Evolutionary conservation across 2,329 filamentous ascomycete species (phyloP), one percentile per base, ranked within the genome.

Genomic region (Arthrobotrys megalospora): DNA sequence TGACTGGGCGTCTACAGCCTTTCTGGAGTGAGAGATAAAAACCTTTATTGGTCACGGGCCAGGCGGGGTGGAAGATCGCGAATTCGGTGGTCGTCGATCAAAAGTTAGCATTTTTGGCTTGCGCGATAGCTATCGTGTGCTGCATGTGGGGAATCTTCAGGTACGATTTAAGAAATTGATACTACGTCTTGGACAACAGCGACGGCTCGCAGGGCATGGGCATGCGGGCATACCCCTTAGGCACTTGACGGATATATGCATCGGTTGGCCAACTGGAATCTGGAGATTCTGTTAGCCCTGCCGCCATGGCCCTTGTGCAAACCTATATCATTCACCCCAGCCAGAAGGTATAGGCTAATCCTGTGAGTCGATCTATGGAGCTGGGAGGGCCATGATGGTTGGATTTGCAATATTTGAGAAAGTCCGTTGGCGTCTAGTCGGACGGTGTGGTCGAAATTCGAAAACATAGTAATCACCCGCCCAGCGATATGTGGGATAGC

Each of bases 401-500:
- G 65, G 73, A n/a, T 60, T 60, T n/a, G n/a, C n/a, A n/a, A n/a
- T n/a, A n/a, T n/a, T n/a, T 45, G 28, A 48, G 12, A 68, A 34
- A 53, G 38, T 45, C 34, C 45, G 32, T 32, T 60, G 50, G 75
- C 53, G 41, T 69, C 34, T 64, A n/a, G n/a, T n/a, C n/a, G n/a
- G 53, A 43, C 60, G 47, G 50, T 52, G 38, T 70, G 65, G 43
- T 66, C n/a, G 63, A 38, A 58, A 50, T 38, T 58, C 52, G 32
- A 72, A 78, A 68, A 64, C 62, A 62, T 66, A 72, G 52, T 45
- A 67, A 72, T 78, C 75, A 72, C 36, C 75, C 53, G 67, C 62
- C 75, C 63, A 77, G 45, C 65, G 65, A 67, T 70, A 77, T 64
- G 73, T 71, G 50, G 66, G 73, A 78, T 66, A 68, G 62, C 63